Evolutionary conservation across 208 protist species (phyloP), one percentile per base, ranked within the genome.

Genomic region (Trypanosoma rangeli): DNA sequence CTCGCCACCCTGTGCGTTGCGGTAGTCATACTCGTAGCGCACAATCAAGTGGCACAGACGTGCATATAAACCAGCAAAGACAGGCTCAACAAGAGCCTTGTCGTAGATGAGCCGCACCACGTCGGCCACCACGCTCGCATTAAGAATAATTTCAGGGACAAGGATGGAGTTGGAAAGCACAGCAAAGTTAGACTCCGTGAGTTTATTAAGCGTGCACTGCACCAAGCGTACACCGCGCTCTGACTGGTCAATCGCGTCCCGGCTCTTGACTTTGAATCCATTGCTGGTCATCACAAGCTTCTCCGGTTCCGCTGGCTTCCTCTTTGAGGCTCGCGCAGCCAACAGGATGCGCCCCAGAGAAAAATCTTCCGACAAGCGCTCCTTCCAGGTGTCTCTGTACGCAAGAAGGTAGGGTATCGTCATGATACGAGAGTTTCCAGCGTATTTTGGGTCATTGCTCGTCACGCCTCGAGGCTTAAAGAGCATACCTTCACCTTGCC

Each of bases 1-100:
- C 20, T 49, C 42, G 9, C 24, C 37, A 20, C 39, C 1, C 20
- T 50, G n/a, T 48, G 20, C 24, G 8, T 8, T 54, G 31, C 63
- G 56, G 20, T 90, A 74, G 52, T 92, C 82, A 64, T 83, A 75
- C 70, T 93, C 88, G 78, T 90, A 96, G 33, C 81, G 77, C 29
- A 85, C 85, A 75, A 96, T 87, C 53, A 76, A 61, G 48, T 77
- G 66, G 69, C 86, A 94, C n/a, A 94, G 70, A 13, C 84, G 81
- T 9, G 92, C 92, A 78, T 96, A 96, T 28, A 94, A 70, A 15
- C 73, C 80, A 20, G 87, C 87, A 76, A 94, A 96, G 31, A 94
- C 89, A n/a, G 92, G 92, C 80, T 96, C 89, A 39, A 83, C 79
- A 18, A 94, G 73, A 24, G 92, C 87, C 83, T 96, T 96, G 66